A percentile compares a stretch with the other conserved stretches of the same genome.
These are phyloP conservation scores for Asterochloris sp. DNA, from an alignment of 139 green algal species.

Conservation along the genomic window DNA sequence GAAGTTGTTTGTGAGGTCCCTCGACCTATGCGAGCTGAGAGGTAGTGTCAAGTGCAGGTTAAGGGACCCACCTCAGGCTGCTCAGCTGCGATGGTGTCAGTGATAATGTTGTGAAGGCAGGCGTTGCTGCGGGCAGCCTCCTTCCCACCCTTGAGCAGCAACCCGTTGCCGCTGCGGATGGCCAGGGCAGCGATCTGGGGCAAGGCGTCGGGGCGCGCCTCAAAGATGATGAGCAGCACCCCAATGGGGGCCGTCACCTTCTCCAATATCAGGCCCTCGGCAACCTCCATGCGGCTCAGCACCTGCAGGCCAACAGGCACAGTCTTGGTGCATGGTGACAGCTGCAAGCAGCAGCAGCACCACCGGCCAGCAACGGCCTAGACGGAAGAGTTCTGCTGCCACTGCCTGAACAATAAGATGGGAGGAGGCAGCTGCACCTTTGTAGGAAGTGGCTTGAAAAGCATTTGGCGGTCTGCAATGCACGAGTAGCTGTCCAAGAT, in stretches of 20 bases:
- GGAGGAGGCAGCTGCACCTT: too few species aligned
- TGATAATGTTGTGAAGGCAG: slow-evolving; percentile 79
- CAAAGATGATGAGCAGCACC: slow-evolving; percentile 99
- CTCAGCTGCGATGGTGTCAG: slow-evolving; percentile 43
- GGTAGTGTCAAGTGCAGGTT: too few species aligned
- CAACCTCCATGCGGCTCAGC: slow-evolving; percentile 73
- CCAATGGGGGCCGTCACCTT: slow-evolving; percentile 92
- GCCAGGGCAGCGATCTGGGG: slow-evolving; percentile 89
- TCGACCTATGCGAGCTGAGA: too few species aligned
- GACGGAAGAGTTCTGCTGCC: too few species aligned
- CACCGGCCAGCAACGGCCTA: too few species aligned
- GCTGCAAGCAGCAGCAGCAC: too few species aligned
- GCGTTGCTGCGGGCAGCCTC: slow-evolving; percentile 85
- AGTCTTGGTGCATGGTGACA: too few species aligned
- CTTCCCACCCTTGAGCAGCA: slow-evolving; percentile 97
- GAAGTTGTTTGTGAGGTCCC: too few species aligned
- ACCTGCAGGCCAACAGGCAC: slow-evolving; percentile 19
- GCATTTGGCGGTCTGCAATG: too few species aligned
- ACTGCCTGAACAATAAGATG: too few species aligned
- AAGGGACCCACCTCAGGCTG: slow-evolving; percentile 38
- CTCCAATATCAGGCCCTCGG: slow-evolving; percentile 89
- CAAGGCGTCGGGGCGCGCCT: slow-evolving; percentile 94
- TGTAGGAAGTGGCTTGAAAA: too few species aligned
- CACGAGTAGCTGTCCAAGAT: too few species aligned
- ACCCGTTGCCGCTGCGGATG: slow-evolving; percentile 71